Percentiles rank a stretch among this genome's conserved stretches.
Conservation (phyloP, 2,329 filamentous ascomycete species). For the Monilinia polystroma region DNA sequence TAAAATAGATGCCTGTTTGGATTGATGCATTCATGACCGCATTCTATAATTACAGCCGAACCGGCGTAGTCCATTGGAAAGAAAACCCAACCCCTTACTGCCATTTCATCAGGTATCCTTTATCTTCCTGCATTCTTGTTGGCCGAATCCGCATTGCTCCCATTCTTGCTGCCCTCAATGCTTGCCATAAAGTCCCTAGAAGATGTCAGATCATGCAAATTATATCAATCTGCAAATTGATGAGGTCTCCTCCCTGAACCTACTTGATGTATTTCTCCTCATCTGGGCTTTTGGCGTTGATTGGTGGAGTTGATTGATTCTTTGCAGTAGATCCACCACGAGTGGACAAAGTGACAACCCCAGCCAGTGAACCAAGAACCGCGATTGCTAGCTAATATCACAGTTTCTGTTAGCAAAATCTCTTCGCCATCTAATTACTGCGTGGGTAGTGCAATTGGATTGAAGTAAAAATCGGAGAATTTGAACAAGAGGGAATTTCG, state of each 20-base stretch:
- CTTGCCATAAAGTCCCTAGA: constrained; percentile 26
- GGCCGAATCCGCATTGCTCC: constrained; percentile 20
- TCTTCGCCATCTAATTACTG: not conserved
- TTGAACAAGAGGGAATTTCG: constrained; percentile 15
- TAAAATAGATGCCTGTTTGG: constrained; percentile 7
- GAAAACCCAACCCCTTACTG: not conserved
- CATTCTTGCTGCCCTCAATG: constrained; percentile 34
- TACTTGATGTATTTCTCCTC: constrained; percentile 43
- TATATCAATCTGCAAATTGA: not conserved
- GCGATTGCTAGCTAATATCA: constrained; percentile 39
- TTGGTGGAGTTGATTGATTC: constrained; percentile 38
- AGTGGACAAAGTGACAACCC: constrained; percentile 26
- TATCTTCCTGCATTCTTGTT: constrained; percentile 23
- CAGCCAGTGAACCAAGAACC: constrained; percentile 35
- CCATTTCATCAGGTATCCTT: constrained; percentile 13
- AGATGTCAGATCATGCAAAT: constrained; percentile 7
- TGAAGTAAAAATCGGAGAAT: constrained; percentile 26
- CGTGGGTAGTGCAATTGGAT: constrained; percentile 23
- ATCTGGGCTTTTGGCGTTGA: constrained; percentile 41
- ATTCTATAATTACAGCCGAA: constrained; percentile 23
- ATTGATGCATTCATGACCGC: constrained; percentile 18
- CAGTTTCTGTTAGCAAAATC: constrained; percentile 27
- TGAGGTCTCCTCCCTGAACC: constrained; percentile 22
- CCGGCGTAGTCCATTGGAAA: constrained; percentile 10
- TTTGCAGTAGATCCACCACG: constrained; percentile 35